Percentiles rank a stretch among this genome's conserved stretches.
Evolutionary conservation across 768 basidiomycete species (phyloP).

Genomic region (Suillus brevipes): DNA sequence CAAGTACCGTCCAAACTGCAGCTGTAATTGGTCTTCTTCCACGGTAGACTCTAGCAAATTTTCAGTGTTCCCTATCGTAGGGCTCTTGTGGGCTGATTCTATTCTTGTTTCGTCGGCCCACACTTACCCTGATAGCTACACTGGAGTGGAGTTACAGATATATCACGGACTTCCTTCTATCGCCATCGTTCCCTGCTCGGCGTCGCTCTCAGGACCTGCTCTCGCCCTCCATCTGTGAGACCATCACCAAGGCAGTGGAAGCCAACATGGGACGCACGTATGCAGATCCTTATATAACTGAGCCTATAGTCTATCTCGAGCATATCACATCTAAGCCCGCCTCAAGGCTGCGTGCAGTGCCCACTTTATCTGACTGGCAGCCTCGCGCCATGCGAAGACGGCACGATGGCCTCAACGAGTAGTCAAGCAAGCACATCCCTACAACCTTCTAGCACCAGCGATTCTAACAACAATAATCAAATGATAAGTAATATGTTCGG

Average conservation of each 20-base stretch:
- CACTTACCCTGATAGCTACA: not conserved
- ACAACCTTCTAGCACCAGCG: constrained; percentile 9
- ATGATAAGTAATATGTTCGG: constrained; percentile 22
- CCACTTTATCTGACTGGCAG: not conserved
- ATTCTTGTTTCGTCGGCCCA: constrained; percentile 15
- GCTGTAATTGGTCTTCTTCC: not conserved
- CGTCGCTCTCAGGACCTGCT: constrained; percentile 14
- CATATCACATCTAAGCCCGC: constrained; percentile 10
- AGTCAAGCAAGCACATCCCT: constrained; percentile 11
- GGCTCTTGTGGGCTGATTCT: constrained; percentile 9
- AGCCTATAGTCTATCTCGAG: not conserved
- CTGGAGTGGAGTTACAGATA: not conserved
- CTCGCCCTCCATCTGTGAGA: constrained; percentile 11
- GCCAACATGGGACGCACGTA: not conserved
- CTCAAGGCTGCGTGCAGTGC: constrained; percentile 16
- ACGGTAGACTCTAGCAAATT: not conserved
- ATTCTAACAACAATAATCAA: constrained; percentile 4
- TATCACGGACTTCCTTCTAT: not conserved
- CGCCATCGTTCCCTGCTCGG: not conserved
- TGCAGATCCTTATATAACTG: constrained; percentile 16
- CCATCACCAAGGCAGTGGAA: not conserved
- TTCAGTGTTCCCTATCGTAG: not conserved
- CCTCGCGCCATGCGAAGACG: constrained; percentile 15
- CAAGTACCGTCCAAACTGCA: not conserved
- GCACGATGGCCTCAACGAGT: constrained; percentile 19